phyloP scores from a whole-genome alignment of 371 early-diverging fungal species.

The Saksenaea oblongispora region DNA sequence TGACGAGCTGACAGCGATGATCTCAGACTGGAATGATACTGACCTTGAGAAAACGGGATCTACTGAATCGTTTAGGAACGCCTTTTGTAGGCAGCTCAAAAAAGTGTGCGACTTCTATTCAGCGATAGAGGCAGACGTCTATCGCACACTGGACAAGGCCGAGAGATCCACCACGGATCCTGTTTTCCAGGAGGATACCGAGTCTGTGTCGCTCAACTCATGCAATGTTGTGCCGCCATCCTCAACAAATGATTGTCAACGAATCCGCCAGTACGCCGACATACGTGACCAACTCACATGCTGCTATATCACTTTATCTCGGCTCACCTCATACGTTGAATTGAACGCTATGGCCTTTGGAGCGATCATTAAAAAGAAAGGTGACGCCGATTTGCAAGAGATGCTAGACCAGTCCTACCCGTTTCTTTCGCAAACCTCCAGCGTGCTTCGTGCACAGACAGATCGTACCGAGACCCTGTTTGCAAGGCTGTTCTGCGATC shows the following conservation, averaged over 20 bases:
- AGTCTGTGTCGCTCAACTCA: constrained; percentile 5
- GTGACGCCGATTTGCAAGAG: constrained; percentile 64
- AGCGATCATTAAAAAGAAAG: constrained; percentile 94
- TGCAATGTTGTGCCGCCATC: constrained; percentile 3
- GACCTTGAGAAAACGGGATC: constrained; percentile 1
- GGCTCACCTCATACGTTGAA: constrained; percentile 81
- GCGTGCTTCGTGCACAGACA: constrained; percentile 39
- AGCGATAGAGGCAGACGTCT: constrained; percentile 8
- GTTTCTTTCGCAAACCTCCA: constrained; percentile 45
- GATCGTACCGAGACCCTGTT: constrained; percentile 52
- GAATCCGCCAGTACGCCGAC: constrained; percentile 7
- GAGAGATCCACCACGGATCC: neutral
- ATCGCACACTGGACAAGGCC: constrained; percentile 8
- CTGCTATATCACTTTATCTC: constrained; percentile 48
- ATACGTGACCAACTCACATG: constrained; percentile 9
- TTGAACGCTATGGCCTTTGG: constrained; percentile 90
- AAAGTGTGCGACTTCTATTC: constrained; percentile 20
- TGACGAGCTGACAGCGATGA: constrained; percentile 4
- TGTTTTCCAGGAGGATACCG: neutral
- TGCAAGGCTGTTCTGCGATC: constrained; percentile 55
- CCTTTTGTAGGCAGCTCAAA: constrained; percentile 17
- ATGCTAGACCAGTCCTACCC: constrained; percentile 52
- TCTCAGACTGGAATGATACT: neutral
- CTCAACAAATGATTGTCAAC: neutral
- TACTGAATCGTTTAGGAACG: constrained; percentile 5